These are phyloP conservation scores for Haplosporangium sp. DNA, from an alignment of 371 early-diverging fungal species.

Conservation along the genomic window DNA sequence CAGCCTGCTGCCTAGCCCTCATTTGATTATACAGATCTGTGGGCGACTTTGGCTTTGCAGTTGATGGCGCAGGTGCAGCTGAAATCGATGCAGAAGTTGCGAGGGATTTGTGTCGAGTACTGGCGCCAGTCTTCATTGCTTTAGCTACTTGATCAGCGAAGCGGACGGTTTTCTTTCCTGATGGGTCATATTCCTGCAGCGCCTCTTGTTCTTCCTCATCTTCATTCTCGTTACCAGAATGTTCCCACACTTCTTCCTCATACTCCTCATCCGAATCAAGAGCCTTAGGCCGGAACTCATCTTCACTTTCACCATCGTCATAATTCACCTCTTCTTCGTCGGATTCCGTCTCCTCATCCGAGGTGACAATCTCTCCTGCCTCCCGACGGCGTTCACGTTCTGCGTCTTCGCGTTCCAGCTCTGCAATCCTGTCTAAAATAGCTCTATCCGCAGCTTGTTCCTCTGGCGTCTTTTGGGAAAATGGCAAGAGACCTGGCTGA, in stretches of 20 bases:
- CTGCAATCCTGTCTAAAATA: constrained; percentile 62
- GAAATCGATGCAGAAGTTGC: not conserved
- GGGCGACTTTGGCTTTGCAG: constrained; percentile 40
- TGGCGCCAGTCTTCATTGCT: constrained; percentile 12
- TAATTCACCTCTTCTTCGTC: constrained; percentile 55
- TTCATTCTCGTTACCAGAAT: constrained; percentile 41
- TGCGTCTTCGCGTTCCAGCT: constrained; percentile 61
- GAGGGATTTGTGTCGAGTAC: not conserved
- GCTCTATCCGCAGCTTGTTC: constrained; percentile 64
- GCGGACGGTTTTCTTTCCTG: constrained; percentile 30
- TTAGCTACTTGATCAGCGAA: constrained; percentile 42
- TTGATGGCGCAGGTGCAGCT: not conserved
- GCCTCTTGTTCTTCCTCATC: constrained; percentile 21
- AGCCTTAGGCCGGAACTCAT: constrained; percentile 44
- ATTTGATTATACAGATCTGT: constrained; percentile 39
- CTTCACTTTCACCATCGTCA: constrained; percentile 41
- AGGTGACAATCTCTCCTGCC: constrained; percentile 67
- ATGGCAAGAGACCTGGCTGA: constrained; percentile 9
- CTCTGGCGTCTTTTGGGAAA: constrained; percentile 57
- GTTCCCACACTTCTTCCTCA: constrained; percentile 47
- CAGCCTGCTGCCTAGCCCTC: constrained; percentile 29
- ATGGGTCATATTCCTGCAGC: not conserved
- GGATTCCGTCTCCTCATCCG: constrained; percentile 62
- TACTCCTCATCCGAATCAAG: constrained; percentile 52
- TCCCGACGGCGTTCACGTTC: constrained; percentile 63